Base-by-base conservation (phyloP, 768 basidiomycete species). In the Russula griseocarnosa region DNA sequence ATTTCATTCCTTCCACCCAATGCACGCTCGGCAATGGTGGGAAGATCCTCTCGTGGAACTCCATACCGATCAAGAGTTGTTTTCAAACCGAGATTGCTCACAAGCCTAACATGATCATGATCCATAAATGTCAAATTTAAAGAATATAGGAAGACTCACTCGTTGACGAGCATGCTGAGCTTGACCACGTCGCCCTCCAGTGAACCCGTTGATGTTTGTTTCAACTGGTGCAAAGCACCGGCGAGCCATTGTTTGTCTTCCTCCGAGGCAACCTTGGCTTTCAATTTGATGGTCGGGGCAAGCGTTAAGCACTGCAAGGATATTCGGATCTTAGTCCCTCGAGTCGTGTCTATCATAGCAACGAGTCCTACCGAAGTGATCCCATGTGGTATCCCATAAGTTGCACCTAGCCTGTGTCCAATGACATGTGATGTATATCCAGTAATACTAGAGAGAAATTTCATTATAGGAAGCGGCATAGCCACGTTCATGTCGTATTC, bases 341-440 rank as follows among this genome's bases (percentile, higher is more conserved):
- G n/a, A n/a, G n/a, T 3, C 55, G n/a, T 26, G 8, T 55, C 42
- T 20, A 22, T 22, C 44, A 47, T 13, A 7, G 40, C 14, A 22
- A 30, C 16, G 30, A 5, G 20, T 70, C 83, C 73, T 66, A 88
- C 88, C n/a, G 89, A 90, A 5, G 90, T 91, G 66, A 90, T 87
- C 10, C 90, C 90, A 71, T 93, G 90, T 24, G 89, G 87, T 61
- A 93, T 90, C 57, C 79, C 75, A 70, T 91, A 92, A 49, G 78
- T 76, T 20, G 88, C 88, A 3, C 89, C 90, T 11, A 90, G 79
- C 69, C 81, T 84, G 72, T 90, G 87, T 5, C 89, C 88, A 5
- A 92, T 78, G 3, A 84, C 76, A 73, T 92, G 90, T 28, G 89
- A 91, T 22, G 90, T 7, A 7, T n/a, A 76, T 28, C 90, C 88